Conservation (phyloP, 2,329 filamentous ascomycete species). For the Zymoseptoria tritici region DNA sequence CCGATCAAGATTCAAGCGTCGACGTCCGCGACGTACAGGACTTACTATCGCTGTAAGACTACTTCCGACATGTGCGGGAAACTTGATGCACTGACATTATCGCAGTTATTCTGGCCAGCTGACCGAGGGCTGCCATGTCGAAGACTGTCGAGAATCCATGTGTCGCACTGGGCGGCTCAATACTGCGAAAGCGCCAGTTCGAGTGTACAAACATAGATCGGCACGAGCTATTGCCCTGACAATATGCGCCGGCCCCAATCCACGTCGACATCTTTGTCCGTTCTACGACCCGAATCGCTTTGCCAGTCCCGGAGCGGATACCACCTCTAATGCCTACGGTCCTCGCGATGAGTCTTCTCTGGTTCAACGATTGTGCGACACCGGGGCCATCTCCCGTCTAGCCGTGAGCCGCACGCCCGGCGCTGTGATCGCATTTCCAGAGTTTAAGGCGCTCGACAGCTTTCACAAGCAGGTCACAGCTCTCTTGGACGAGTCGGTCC, state of each 20-base stretch:
- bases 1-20: not conserved
- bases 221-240: constrained; percentile 72
- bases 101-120: constrained; percentile 56
- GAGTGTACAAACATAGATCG: constrained; percentile 70
- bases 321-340: constrained; percentile 19
- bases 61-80: too few species aligned
- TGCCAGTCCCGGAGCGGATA: too few species aligned
- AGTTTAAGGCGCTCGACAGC: not conserved
- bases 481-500: not conserved
- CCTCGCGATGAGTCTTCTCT: constrained; percentile 51
- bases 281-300: constrained; percentile 19
- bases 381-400: constrained; percentile 4
- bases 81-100: too few species aligned
- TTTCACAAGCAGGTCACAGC: not conserved
- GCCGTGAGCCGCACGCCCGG: not conserved
- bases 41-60: constrained; percentile 5
- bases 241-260: constrained; percentile 67
- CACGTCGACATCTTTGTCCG: constrained; percentile 60
- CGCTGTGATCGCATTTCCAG: not conserved
- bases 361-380: constrained; percentile 46
- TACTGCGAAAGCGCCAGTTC: constrained; percentile 56
- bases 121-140: constrained; percentile 64
- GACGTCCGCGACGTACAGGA: constrained; percentile 1
- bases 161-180: constrained; percentile 71
- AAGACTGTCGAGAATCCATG: constrained; percentile 60